These are phyloP conservation scores for Mucor circinelloides DNA, from an alignment of 371 early-diverging fungal species.

Conservation along the genomic window DNA sequence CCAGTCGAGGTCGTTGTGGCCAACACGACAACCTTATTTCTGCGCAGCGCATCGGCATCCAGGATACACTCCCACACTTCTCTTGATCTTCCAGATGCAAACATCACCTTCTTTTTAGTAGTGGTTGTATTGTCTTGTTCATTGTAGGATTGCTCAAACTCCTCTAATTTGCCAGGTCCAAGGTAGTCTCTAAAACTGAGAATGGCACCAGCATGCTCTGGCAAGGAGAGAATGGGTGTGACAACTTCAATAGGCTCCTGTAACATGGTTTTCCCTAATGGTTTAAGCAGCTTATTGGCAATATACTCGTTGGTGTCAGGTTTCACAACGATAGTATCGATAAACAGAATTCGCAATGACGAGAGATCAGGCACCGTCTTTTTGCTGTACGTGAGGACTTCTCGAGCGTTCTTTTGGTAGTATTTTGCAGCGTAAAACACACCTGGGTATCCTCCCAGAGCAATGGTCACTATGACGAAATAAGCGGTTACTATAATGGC, in stretches of 20 bases:
- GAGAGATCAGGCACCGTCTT: constrained; percentile 65
- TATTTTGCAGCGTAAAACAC: constrained; percentile 58
- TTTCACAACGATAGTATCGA: constrained; percentile 71
- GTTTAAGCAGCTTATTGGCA: constrained; percentile 62
- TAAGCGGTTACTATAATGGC: not conserved
- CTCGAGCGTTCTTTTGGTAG: constrained; percentile 53
- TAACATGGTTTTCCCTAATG: constrained; percentile 47
- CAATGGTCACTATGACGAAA: constrained; percentile 59
- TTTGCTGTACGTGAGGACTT: constrained; percentile 57
- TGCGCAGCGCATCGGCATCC: constrained; percentile 58
- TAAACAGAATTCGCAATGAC: constrained; percentile 64
- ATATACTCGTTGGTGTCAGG: constrained; percentile 64
- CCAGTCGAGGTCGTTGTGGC: constrained; percentile 46
- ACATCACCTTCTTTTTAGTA: constrained; percentile 28
- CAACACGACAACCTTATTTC: constrained; percentile 54
- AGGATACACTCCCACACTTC: constrained; percentile 59
- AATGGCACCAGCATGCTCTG: constrained; percentile 79
- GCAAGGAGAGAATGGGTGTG: constrained; percentile 69
- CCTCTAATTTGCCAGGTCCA: constrained; percentile 42
- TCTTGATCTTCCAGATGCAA: constrained; percentile 49
- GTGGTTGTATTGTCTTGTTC: constrained; percentile 17
- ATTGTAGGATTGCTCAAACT: constrained; percentile 22
- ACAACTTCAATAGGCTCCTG: constrained; percentile 58
- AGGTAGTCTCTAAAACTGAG: constrained; percentile 58
- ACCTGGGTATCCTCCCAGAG: constrained; percentile 72